phyloP scores from a whole-genome alignment of 176 grass and related monocot species.

The Phragmites australis region DNA sequence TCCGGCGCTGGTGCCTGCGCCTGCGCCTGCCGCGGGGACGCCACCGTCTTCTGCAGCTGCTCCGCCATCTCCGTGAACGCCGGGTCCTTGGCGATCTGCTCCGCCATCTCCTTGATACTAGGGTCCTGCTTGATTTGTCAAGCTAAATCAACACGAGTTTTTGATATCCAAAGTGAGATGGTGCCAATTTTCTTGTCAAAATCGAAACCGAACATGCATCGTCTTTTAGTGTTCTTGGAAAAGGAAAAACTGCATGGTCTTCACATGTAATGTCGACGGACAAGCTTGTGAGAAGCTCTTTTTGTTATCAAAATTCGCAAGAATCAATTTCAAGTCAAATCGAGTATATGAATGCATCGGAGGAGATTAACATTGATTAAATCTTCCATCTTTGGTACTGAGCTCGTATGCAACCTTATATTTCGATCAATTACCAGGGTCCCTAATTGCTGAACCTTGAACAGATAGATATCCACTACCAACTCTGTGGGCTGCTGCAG shows the following conservation, averaged over 20 bases:
- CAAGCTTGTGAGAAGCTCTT: no score
- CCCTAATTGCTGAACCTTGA: neutral
- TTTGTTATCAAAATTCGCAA: neutral
- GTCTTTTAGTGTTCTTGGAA: no score
- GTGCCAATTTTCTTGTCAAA: no score
- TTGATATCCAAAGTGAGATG: no score
- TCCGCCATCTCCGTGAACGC: constrained; percentile 90
- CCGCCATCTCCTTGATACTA: constrained; percentile 94
- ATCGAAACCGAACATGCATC: no score
- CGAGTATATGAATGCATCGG: neutral
- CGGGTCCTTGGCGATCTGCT: constrained; percentile 95
- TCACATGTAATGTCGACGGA: no score
- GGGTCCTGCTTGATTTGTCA: constrained; percentile 52
- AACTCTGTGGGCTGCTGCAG: neutral
- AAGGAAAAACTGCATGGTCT: no score
- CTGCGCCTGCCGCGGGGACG: constrained; percentile 30
- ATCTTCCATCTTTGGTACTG: neutral
- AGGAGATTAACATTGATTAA: neutral
- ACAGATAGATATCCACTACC: neutral
- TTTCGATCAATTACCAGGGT: no score
- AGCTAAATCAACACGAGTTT: neutral
- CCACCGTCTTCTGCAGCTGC: constrained; percentile 89
- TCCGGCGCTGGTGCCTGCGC: constrained; percentile 24
- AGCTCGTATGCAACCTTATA: neutral
- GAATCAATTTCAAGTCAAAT: neutral